phyloP scores from a whole-genome alignment of 23 red algal species.

The Chondrus crispus region DNA sequence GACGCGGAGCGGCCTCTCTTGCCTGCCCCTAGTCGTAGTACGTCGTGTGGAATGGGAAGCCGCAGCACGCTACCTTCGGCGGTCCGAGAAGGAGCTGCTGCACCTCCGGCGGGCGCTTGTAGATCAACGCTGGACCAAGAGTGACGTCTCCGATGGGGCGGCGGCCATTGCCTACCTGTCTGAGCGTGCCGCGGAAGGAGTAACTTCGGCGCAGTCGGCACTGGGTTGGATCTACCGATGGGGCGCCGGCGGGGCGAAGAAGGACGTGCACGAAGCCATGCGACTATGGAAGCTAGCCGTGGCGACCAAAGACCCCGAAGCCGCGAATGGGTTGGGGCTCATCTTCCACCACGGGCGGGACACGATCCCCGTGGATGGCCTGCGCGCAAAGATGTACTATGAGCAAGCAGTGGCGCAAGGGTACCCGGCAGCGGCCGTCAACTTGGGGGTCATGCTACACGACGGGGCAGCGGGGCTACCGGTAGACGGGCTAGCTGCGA shows the following conservation, averaged over 20 bases:
- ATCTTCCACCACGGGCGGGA: constrained; percentile 53
- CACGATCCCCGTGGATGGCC: constrained; percentile 7
- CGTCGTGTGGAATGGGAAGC: constrained; percentile 60
- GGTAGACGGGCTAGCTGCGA: constrained; percentile 11
- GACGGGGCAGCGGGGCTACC: constrained; percentile 32
- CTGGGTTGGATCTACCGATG: constrained; percentile 59
- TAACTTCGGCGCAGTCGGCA: constrained; percentile 41
- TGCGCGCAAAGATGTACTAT: constrained; percentile 21
- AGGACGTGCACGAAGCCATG: constrained; percentile 27
- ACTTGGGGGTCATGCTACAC: constrained; percentile 58
- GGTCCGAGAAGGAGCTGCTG: not conserved
- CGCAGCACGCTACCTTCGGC: constrained; percentile 26
- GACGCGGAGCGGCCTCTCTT: constrained; percentile 4
- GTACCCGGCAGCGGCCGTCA: constrained; percentile 47
- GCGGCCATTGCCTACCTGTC: constrained; percentile 14
- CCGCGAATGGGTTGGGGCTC: constrained; percentile 45
- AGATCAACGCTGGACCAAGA: constrained; percentile 46
- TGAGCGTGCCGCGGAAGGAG: not conserved
- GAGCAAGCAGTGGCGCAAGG: constrained; percentile 47
- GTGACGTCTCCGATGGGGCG: constrained; percentile 21
- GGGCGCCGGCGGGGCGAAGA: constrained; percentile 39
- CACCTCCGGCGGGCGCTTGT: constrained; percentile 11
- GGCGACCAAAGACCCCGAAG: constrained; percentile 10
- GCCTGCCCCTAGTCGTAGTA: constrained; percentile 18
- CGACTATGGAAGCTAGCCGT: constrained; percentile 28